Evolutionary conservation across 306 rosid species (phyloP), one percentile per base, ranked within the genome.

Genomic region (Nissolia schottii): DNA sequence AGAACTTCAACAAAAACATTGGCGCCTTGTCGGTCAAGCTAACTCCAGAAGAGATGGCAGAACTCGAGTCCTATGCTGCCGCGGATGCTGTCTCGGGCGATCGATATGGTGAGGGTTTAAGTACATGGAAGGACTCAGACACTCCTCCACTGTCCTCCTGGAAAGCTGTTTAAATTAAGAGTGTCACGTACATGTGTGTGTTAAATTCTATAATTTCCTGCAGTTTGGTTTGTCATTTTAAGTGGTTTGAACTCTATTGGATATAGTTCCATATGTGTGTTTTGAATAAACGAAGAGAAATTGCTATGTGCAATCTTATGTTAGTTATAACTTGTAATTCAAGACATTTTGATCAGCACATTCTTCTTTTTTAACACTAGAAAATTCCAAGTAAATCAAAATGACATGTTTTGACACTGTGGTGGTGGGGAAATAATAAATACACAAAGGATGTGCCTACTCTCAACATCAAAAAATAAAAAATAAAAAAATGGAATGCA

Each of bases 51-150:
- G n/a, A 92, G 45, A 45, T 83, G 85, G 78, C 69, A n/a, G 89
- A 88, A 72, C 80, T 88, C 0, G 92, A 88, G 71, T 84, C 90
- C 7, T 81, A 31, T 6, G 92, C 79, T 51, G 79, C 81, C 0
- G 81, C 43, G 1, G 90, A 76, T 70, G 64, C 22, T 0, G 82
- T 83, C 5, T 80, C 64, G 75, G 92, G 97, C 15, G 87, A 66
- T 0, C 63, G 94, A 73, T 77, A 64, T 35, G 22, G 6, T 0
- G 2, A 3, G 1, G 62, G 0, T 10, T 0, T 5, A 5, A 0
- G 27, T 18, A 82, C 91, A 3, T 90, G 88, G 87, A 77, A 31
- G 65, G n/a, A n/a, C n/a, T n/a, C n/a, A n/a, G n/a, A n/a, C n/a
- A n/a, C n/a, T n/a, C n/a, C n/a, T n/a, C n/a, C n/a, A n/a, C n/a